Evolutionary conservation across 1,284 basidiomycete species (phyloP), one percentile per base, ranked within the genome.

Genomic region (Xanthoconium separans): DNA sequence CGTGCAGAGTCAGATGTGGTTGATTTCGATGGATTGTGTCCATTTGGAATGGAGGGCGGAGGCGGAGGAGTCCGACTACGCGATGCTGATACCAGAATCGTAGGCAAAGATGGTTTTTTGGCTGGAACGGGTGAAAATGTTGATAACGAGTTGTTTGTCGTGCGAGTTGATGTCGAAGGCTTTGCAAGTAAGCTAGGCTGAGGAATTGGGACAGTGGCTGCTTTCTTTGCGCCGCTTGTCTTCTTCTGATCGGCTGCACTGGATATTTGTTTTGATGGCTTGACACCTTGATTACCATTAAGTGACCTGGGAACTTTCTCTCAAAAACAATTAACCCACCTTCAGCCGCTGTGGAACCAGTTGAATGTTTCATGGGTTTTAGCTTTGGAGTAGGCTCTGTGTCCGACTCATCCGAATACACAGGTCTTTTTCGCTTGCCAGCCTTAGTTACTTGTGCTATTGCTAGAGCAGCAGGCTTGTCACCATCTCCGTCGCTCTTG

Each of bases 401-500:
- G 11, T 71, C 70, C 12, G 67, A 64, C 13, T 70, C 69, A 16
- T 65, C 65, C 5, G 66, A 63, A 16, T 56, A 50, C 20, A 36
- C 29, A 0, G 55, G 51, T 42, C 69, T 59, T 55, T 70, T 72
- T 30, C 67, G 69, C 53, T 69, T 69, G 18, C 43, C 36, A 39
- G 56, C 13, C 43, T 69, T 65, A 4, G 24, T 8, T 13, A 29
- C 15, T 42, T 59, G 65, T n/a, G 51, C 51, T 6, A 57, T 41
- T 10, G 36, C 57, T 6, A 43, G 22, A 27, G 57, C 55, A 10
- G 67, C 70, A 27, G 69, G 64, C 13, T 39, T 58, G 36, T 69
- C 61, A 31, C 70, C 66, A 12, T 71, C 60, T 22, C 69, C 66
- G 15, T 69, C 67, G 24, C 62, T 72, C 44, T 43, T 61, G 40